phyloP scores from a whole-genome alignment of 768 basidiomycete species.

The Lactarius trivialis region DNA sequence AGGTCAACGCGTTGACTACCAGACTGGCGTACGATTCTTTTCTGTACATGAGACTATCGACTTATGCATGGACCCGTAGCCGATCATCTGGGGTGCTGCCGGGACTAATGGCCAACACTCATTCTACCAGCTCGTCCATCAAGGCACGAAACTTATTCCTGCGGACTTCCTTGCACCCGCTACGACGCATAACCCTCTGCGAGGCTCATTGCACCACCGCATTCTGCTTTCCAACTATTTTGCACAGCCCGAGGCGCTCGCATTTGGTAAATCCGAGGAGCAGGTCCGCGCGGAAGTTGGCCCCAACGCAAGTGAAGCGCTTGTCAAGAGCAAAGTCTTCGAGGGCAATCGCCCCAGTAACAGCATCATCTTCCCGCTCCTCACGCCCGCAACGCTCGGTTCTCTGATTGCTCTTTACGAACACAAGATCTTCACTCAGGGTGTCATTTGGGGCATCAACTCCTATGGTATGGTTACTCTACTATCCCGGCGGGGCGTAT shows the following conservation, averaged over 20 bases:
- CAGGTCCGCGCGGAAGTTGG: slow-evolving; percentile 67
- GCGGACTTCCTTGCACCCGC: slow-evolving; percentile 90
- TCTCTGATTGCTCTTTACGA: slow-evolving; percentile 87
- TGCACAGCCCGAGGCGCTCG: slow-evolving; percentile 95
- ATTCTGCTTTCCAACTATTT: slow-evolving; percentile 98
- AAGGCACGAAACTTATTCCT: slow-evolving; percentile 88
- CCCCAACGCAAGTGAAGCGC: slow-evolving; percentile 64
- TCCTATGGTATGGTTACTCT: slow-evolving; percentile 63
- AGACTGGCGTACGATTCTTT: slow-evolving; percentile 73
- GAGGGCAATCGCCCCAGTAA: slow-evolving; percentile 97
- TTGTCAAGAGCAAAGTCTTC: slow-evolving; percentile 97
- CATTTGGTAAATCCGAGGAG: slow-evolving; percentile 95
- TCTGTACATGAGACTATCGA: neutral
- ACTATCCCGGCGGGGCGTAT: neutral
- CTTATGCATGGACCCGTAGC: slow-evolving; percentile 38
- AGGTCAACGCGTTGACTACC: slow-evolving; percentile 88
- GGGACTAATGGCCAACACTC: slow-evolving; percentile 99
- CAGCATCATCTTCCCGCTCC: slow-evolving; percentile 87
- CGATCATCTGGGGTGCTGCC: slow-evolving; percentile 98
- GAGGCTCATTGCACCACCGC: slow-evolving; percentile 84
- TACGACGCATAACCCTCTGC: slow-evolving; percentile 84
- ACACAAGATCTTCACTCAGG: slow-evolving; percentile 99
- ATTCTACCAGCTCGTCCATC: slow-evolving; percentile 96
- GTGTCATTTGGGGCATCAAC: slow-evolving; percentile 98
- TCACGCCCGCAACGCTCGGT: slow-evolving; percentile 88